These are phyloP conservation scores for Suhomyces yuchorum DNA, from an alignment of 1,139 yeast genomes.

Conservation along the genomic window DNA sequence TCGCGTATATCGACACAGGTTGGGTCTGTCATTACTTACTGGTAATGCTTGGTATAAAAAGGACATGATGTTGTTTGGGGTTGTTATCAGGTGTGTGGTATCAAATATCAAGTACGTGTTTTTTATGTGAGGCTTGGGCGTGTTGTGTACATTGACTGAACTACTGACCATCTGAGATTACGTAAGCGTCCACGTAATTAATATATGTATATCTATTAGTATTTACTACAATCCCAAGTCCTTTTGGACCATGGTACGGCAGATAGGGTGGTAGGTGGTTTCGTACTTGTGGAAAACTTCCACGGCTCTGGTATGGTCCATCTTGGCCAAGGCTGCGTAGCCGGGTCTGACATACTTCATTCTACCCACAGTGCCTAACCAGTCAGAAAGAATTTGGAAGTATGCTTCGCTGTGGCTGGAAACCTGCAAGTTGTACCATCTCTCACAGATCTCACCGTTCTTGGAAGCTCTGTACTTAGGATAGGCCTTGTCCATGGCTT, in stretches of 20 bases:
- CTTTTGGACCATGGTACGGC: constrained; percentile 74
- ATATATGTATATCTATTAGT: neutral
- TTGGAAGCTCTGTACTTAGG: constrained; percentile 47
- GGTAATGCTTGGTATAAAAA: constrained; percentile 16
- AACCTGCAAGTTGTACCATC: constrained; percentile 71
- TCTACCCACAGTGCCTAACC: constrained; percentile 92
- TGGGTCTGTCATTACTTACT: constrained; percentile 5
- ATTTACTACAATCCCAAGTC: constrained; percentile 49
- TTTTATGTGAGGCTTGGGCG: constrained; percentile 10
- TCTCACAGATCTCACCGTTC: constrained; percentile 80
- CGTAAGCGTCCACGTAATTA: constrained; percentile 5
- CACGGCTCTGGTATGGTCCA: constrained; percentile 67
- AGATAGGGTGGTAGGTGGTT: constrained; percentile 78
- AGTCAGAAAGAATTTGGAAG: constrained; percentile 62
- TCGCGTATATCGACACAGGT: neutral
- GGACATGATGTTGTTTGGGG: constrained; percentile 8
- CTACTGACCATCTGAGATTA: neutral
- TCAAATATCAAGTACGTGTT: constrained; percentile 12
- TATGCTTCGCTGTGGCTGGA: constrained; percentile 47
- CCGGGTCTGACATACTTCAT: constrained; percentile 95
- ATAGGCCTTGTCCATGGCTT: constrained; percentile 49
- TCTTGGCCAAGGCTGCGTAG: constrained; percentile 61
- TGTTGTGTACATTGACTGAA: constrained; percentile 4
- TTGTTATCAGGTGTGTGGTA: neutral
- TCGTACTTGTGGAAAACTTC: constrained; percentile 62